Percentiles rank a stretch among this genome's conserved stretches.
These are phyloP conservation scores for Phalaenopsis aphrodite DNA, from an alignment of 106 monocot genomes.

Conservation along the genomic window DNA sequence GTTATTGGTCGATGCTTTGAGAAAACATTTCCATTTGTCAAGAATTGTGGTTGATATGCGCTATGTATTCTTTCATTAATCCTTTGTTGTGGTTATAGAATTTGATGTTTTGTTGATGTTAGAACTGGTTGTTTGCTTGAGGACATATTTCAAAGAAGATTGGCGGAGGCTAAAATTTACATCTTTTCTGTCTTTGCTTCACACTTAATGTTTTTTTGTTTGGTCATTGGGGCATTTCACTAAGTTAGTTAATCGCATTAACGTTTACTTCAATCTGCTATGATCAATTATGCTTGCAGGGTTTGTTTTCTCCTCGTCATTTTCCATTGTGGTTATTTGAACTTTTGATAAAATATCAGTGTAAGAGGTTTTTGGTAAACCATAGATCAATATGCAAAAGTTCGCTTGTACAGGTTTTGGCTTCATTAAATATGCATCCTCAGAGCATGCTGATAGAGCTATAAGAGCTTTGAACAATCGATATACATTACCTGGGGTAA, in stretches of 20 bases:
- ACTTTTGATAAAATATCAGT: neutral
- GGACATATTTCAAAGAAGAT: neutral
- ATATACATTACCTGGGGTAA: conserved; percentile 84
- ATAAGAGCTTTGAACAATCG: conserved; percentile 90
- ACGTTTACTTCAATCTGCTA: neutral
- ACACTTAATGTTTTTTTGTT: neutral
- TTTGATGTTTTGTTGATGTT: neutral
- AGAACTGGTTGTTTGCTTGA: neutral
- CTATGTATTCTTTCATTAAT: neutral
- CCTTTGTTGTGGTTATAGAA: neutral
- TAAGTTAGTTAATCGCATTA: neutral
- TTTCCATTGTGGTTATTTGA: neutral
- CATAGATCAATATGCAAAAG: conserved; percentile 27
- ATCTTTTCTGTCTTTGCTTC: neutral
- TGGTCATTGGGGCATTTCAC: neutral
- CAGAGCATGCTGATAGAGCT: conserved; percentile 93
- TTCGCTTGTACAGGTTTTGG: conserved; percentile 83
- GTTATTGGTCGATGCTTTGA: neutral
- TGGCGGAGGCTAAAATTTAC: neutral
- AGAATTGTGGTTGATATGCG: neutral
- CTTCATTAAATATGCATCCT: conserved; percentile 88
- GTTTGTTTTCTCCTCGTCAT: neutral
- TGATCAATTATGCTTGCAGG: neutral
- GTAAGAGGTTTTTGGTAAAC: conserved; percentile 9
- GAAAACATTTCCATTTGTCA: neutral